These are phyloP conservation scores for Puccinellia tenuiflora DNA, from an alignment of 176 grass and related monocot genomes.

Conservation along the genomic window DNA sequence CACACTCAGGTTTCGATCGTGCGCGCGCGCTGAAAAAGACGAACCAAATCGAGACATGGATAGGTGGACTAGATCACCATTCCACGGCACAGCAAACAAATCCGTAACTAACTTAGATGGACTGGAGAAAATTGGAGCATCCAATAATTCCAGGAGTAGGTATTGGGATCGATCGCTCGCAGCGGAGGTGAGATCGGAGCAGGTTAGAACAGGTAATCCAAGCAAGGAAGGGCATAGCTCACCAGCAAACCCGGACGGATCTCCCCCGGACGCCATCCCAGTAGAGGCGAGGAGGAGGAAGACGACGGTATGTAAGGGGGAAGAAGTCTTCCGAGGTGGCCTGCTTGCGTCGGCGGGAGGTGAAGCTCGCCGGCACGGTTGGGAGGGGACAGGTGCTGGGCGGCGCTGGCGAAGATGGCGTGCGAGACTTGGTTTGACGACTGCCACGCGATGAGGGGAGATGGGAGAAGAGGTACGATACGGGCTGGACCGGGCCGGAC, in stretches of 20 bases:
- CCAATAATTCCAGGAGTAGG: neutral
- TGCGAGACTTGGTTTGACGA: conserved; percentile 8
- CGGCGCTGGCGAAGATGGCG: conserved; percentile 1
- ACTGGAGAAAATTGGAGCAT: neutral
- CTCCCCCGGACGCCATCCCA: neutral
- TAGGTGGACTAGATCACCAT: neutral
- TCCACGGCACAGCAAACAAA: neutral
- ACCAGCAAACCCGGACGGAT: conserved; percentile 4
- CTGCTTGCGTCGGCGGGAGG: neutral
- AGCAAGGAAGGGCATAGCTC: neutral
- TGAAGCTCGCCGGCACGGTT: neutral
- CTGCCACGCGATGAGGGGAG: neutral
- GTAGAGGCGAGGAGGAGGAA: neutral
- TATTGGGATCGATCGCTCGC: neutral
- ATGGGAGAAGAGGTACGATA: neutral
- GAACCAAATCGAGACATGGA: neutral
- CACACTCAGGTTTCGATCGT: neutral
- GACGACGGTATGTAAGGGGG: neutral
- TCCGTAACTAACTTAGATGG: neutral
- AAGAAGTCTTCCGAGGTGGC: neutral
- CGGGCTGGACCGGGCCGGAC: neutral
- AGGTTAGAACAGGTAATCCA: neutral
- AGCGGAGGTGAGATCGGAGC: neutral
- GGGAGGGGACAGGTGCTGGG: neutral
- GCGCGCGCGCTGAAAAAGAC: neutral